Percentiles rank a stretch among this genome's conserved stretches.
phyloP scores from a whole-genome alignment of 371 early-diverging fungal genomes.

The Haplosporangium sp. region DNA sequence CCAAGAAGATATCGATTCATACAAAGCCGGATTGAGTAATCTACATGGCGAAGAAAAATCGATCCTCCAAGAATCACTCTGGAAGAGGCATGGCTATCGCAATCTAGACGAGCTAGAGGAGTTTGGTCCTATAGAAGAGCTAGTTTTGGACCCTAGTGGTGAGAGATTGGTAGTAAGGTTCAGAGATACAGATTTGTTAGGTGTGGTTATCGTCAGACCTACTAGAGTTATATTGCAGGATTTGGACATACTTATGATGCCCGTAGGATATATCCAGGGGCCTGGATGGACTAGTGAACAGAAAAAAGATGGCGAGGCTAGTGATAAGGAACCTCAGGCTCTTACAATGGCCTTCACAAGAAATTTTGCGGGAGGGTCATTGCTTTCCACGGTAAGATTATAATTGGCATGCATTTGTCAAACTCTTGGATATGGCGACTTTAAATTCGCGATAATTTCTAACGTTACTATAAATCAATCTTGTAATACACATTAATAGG shows the following conservation, averaged over 20 bases:
- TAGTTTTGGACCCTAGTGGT: constrained; percentile 37
- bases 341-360: constrained; percentile 32
- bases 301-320: constrained; percentile 16
- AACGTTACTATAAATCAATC: neutral
- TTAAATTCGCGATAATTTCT: no score
- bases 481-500: constrained; percentile 17
- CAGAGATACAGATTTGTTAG: constrained; percentile 35
- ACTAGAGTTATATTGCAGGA: constrained; percentile 33
- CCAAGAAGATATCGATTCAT: constrained; percentile 15
- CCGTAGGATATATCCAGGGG: constrained; percentile 39
- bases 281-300: constrained; percentile 31
- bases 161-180: constrained; percentile 46
- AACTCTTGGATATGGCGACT: no score
- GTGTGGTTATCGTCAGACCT: constrained; percentile 32
- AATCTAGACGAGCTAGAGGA: constrained; percentile 14
- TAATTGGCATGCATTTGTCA: neutral
- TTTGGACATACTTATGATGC: constrained; percentile 36
- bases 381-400: constrained; percentile 34
- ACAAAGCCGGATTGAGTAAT: constrained; percentile 3
- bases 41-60: constrained; percentile 1
- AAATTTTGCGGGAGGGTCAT: constrained; percentile 18
- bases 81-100: constrained; percentile 23
- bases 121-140: constrained; percentile 45
- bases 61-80: constrained; percentile 1
- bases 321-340: constrained; percentile 26